Conservation (phyloP, 2,329 filamentous ascomycete species). For the Ophiosphaerella herpotricha region DNA sequence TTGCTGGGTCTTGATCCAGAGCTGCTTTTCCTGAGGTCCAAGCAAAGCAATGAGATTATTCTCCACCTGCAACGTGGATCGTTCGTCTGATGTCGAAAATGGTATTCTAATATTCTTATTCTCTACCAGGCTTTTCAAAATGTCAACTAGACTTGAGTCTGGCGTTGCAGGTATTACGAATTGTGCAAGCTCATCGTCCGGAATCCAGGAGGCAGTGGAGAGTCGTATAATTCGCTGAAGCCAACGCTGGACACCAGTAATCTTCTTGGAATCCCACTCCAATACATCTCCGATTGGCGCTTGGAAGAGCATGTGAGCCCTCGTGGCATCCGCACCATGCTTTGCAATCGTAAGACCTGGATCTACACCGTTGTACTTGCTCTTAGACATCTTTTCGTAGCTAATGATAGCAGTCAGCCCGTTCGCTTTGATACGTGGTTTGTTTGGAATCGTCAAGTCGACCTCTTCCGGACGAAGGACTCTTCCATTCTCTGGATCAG, state of each 20-base stretch:
- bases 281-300: conserved; percentile 82
- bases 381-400: conserved; percentile 95
- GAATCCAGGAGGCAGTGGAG: conserved; percentile 27
- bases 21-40: conserved; percentile 41
- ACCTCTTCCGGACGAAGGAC: conserved; percentile 80
- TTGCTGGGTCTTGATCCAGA: conserved; percentile 70
- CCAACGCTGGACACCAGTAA: conserved; percentile 82
- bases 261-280: conserved; percentile 86
- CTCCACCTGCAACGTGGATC: background rate
- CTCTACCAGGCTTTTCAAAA: conserved; percentile 18
- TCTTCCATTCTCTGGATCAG: conserved; percentile 72
- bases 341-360: conserved; percentile 72
- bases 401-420: conserved; percentile 64
- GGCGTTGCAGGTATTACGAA: conserved; percentile 30
- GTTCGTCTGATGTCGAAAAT: background rate
- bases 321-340: conserved; percentile 81
- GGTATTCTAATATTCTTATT: conserved; percentile 5
- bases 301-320: conserved; percentile 87
- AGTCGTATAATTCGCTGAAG: conserved; percentile 69
- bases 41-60: conserved; percentile 14
- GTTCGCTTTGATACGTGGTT: conserved; percentile 66
- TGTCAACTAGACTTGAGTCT: conserved; percentile 23
- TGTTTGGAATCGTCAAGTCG: conserved; percentile 61
- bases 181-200: conserved; percentile 26
- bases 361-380: conserved; percentile 89